Percentiles rank a stretch among this genome's conserved stretches.
Evolutionary conservation across 2,329 filamentous ascomycete genomes (phyloP).

Genomic region (Tolypocladium sp.): DNA sequence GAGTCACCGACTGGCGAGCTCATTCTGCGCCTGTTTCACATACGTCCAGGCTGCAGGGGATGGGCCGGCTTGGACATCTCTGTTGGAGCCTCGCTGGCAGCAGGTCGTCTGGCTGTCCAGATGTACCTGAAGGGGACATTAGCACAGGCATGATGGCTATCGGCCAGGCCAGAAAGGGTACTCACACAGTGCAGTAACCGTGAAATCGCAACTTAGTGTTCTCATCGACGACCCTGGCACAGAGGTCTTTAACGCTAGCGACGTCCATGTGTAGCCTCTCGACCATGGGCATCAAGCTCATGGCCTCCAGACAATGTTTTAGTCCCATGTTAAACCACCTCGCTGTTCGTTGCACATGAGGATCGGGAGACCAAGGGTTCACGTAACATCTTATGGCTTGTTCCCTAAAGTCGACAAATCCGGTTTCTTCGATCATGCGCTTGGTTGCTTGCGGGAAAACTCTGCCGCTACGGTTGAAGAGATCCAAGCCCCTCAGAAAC

Average conservation of each 20-base stretch:
- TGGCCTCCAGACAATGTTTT: conserved; percentile 60
- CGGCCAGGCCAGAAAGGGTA: conserved; percentile 13
- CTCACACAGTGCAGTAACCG: conserved; percentile 71
- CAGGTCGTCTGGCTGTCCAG: conserved; percentile 12
- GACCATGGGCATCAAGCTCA: conserved; percentile 66
- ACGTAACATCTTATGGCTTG: conserved; percentile 60
- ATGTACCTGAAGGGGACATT: conserved; percentile 9
- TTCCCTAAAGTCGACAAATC: conserved; percentile 74
- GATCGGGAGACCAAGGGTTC: conserved; percentile 62
- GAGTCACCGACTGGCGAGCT: background rate
- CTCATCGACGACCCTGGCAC: conserved; percentile 55
- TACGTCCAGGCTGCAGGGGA: background rate
- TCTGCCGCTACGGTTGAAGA: conserved; percentile 56
- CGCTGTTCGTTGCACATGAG: conserved; percentile 58
- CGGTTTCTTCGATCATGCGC: conserved; percentile 54
- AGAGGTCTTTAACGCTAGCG: conserved; percentile 54
- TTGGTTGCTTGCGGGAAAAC: conserved; percentile 41
- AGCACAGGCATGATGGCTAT: background rate
- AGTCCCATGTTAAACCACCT: conserved; percentile 79
- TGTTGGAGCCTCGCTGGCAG: background rate
- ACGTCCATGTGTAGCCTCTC: conserved; percentile 34
- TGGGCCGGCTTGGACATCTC: background rate
- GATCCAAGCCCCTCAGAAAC: conserved; percentile 58
- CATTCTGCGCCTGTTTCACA: background rate
- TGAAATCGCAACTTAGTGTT: conserved; percentile 59